Base-by-base conservation (phyloP, 2,329 filamentous ascomycete species). In the Chrysoporthe austroafricana region DNA sequence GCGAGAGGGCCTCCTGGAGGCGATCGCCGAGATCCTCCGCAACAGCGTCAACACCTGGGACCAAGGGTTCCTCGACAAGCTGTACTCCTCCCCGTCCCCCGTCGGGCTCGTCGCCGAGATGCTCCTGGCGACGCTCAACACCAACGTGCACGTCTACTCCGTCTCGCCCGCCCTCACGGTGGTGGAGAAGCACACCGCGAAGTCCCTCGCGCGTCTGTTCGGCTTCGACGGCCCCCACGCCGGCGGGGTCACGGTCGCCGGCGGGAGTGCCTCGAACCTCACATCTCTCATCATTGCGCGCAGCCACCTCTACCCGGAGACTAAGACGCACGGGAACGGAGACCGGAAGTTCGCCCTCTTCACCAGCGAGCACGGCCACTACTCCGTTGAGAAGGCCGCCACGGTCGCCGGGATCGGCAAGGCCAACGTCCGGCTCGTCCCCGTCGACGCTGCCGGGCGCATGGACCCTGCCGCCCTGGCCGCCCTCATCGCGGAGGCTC, bases 1-100 rank as follows among this genome's bases (percentile, higher is more conserved):
- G 0, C 91, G 91, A 73, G 86, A 91, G 56, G 95, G 94, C 0
- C 81, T 97, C 43, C 81, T 97, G 39, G 84, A 88, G 44, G 87
- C 88, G 3, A 85, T 97, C 58, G 82, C 88, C 72, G 86, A 89
- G 69, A 84, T 97, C 26, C 83, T 98, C 54, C 85, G 87, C 71
- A 94, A 96, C 79, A 96, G 91, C 75, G 95, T 98, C 75, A 99
- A 99, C 80, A 97, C 95, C n/a, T 98, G 94, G 92, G 92, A 97
- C 75, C 94, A 97, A 79, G 95, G 95, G 13, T 99, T 98, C 79
- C 81, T 98, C 75, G 94, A 97, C 80, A 98, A 99, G 81, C 84
- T 98, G 21, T 98, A 97, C 78, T 88, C 91, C n/a, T 91, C 90
- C 71, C 96, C 93, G 50, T 96, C 96, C 75, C 91, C 95, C 54